Evolutionary conservation across 176 grass and related monocot genomes (phyloP), one percentile per base, ranked within the genome.

Genomic region (Triticum dicoccoides): DNA sequence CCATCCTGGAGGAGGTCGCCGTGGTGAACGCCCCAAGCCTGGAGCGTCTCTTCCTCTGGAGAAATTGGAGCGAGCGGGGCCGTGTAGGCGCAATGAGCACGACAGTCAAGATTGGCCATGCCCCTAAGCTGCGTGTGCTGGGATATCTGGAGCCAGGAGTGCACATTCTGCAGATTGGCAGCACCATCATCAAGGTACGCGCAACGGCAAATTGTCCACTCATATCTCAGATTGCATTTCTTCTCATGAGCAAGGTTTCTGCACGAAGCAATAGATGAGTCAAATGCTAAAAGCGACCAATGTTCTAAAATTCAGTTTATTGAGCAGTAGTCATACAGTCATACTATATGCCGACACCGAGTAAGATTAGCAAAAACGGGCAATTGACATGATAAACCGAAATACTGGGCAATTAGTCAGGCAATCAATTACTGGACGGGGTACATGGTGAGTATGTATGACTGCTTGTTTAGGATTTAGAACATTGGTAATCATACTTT

Each of bases 21-120:
- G 24, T 85, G 21, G 83, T 77, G 27, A 42, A 85, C 8, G 61
- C 73, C 7, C 83, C 20, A 8, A 63, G 72, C 44, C 42, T 85
- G 21, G 73, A 85, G 61, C 6, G 73, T 14, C 18, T 87, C 39
- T 3, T 73, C 5, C 2, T n/a, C 1, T 59, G 27, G 51, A 54
- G 51, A 54, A 54, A 54, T 54, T 54, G 51, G 51, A 54, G 51
- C 51, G 51, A 54, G 51, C 15, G 15, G 51, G 51, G 51, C 51
- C 15, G 12, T 24, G 0, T 51, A 13, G 27, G 6, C 72, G 49
- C 29, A 51, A 75, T 42, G 24, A 75, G 44, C 72, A 75, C 44
- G 1, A 75, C 24, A 9, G 72, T 75, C 42, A 75, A 75, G 23
- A 75, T 75, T 29, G 24, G 24, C 42, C 72, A 17, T 75, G 72